phyloP scores from a whole-genome alignment of 768 basidiomycete genomes.

The Auricularia cornea region DNA sequence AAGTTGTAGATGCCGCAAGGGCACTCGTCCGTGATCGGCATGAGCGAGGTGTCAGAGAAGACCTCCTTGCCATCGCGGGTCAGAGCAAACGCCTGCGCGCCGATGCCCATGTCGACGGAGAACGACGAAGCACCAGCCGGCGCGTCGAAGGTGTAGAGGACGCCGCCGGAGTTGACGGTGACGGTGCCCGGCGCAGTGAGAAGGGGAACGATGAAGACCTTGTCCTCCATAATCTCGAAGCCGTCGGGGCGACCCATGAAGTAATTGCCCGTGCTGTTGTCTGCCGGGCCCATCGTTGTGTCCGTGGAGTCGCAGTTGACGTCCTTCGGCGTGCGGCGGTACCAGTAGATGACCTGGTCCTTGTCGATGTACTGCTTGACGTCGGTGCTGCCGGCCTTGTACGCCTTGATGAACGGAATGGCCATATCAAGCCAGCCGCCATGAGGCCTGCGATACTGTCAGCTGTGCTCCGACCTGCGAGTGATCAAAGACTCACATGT shows the following conservation, averaged over 20 bases:
- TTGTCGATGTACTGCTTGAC: slow-evolving; percentile 4
- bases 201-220: not conserved
- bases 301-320: not conserved
- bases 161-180: not conserved
- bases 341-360: not conserved
- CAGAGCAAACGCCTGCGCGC: not conserved
- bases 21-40: not conserved
- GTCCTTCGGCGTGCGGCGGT: not conserved
- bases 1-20: not conserved
- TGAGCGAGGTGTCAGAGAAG: not conserved
- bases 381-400: not conserved
- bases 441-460: not conserved
- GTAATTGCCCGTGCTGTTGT: slow-evolving; percentile 4
- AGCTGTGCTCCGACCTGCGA: not conserved
- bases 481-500: slow-evolving; percentile 6
- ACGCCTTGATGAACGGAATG: not conserved
- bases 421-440: not conserved
- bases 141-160: not conserved
- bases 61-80: not conserved
- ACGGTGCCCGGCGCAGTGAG: not conserved
- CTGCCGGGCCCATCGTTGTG: not conserved
- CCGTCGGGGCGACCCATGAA: slow-evolving; percentile 12
- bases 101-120: not conserved
- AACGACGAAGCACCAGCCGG: not conserved
- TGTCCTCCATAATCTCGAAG: not conserved